Evolutionary conservation across 2,329 filamentous ascomycete species (phyloP).

Genomic region (Nemania bipapillata): DNA sequence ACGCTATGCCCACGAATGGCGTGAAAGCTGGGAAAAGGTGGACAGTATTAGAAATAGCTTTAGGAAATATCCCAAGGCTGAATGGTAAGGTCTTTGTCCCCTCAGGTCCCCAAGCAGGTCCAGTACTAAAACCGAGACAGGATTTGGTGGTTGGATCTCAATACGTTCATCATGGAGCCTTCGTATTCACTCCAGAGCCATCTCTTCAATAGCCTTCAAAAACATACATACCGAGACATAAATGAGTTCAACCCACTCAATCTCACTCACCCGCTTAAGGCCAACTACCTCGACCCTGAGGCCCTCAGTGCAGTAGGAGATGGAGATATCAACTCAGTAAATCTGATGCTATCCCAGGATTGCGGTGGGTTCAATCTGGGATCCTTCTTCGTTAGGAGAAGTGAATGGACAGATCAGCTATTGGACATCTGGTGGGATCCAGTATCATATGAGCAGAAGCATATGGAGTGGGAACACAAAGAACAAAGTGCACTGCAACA

Average conservation of each 20-base stretch:
- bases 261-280: constrained; percentile 82
- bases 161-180: constrained; percentile 98
- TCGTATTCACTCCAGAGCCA: constrained; percentile 88
- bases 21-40: constrained; percentile 99
- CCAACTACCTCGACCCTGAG: constrained; percentile 78
- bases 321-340: constrained; percentile 79
- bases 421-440: constrained; percentile 99
- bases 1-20: constrained; percentile 97
- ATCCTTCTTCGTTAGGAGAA: constrained; percentile 89
- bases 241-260: constrained; percentile 96
- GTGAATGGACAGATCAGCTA: constrained; percentile 87
- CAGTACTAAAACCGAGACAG: constrained; percentile 59
- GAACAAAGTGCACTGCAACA: constrained; percentile 96
- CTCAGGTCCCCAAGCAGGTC: background rate
- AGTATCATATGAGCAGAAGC: constrained; percentile 95
- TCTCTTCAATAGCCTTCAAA: constrained; percentile 82
- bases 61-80: constrained; percentile 92
- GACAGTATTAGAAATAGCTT: constrained; percentile 89
- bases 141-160: constrained; percentile 99
- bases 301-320: constrained; percentile 81
- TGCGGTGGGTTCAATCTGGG: constrained; percentile 96
- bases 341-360: constrained; percentile 90
- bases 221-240: constrained; percentile 90
- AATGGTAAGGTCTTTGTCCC: constrained; percentile 75
- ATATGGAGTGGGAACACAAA: constrained; percentile 99